Base-by-base conservation (phyloP, 805 yeast genomes). In the Kodamaea laetipori region DNA sequence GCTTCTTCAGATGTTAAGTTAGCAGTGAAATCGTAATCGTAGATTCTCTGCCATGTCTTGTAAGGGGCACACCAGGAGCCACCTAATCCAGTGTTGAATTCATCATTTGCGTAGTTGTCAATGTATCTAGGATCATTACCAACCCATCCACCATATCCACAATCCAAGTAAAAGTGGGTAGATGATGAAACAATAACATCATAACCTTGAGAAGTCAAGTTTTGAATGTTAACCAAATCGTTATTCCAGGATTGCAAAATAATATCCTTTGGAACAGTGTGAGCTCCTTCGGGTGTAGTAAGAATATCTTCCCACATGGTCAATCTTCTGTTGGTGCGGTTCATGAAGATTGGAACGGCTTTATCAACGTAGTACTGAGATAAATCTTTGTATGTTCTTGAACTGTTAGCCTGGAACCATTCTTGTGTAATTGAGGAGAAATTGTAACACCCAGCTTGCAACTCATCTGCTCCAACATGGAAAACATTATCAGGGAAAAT, bases 21-120 rank as follows among this genome's bases (percentile, higher is more conserved):
- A 9, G 53, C 54, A 12, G 63, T 49, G 41, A 69, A 54, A 44
- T 69, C 73, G 42, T 51, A 67, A 44, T 56, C 52, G 49, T 69
- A 70, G 34, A 71, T 67, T 39, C 69, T 49, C 48, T 70, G 74
- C 72, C 72, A 71, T 1, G 69, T 66, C 51, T 69, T 71, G 56
- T 71, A 71, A 6, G 76, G 74, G 19, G 59, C 67, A 48, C 75
- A 69, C 69, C 71, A 68, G 2, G 68, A 60, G 6, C 73, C 72
- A 17, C 67, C 71, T 28, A 35, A 26, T 4, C 63, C 62, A 13
- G 53, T 46, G 50, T 67, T 67, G 54, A 61, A 63, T 13, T 44
- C 58, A 6, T 47, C 50, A 30, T 54, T 53, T 4, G 42, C 50
- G 6, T 52, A 50, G n/a, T 42, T 45, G 35, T 57, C 67, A 18